Base-by-base conservation (phyloP, 2,329 filamentous ascomycete species). In the Periglandula ipomoeae region DNA sequence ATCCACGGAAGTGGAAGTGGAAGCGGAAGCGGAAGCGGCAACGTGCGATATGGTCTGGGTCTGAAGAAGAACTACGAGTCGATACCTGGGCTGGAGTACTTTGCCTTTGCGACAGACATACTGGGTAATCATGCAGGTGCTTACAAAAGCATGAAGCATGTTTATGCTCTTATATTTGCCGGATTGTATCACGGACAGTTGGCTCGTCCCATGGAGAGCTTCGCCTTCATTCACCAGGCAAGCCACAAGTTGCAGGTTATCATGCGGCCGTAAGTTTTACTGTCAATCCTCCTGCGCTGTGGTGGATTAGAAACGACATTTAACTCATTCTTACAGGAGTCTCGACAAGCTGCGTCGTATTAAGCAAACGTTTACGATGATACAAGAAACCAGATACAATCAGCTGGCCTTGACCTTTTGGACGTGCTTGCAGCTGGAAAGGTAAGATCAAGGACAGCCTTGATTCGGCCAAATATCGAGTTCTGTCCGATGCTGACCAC, bases 341-440 rank as follows among this genome's bases (percentile, higher is more conserved):
- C 60, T 79, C 52, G 68, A 72, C 23, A 75, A 74, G 37, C 61
- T 78, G 50, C 67, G 67, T 7, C 66, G 62, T 49, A 60, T 73
- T 46, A 69, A 70, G 51, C 57, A 59, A 1, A 57, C 65, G 30
- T 57, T 57, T 39, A 54, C 65, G 50, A 57, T 71, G 56, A 66
- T 73, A 26, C 67, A 65, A 35, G 73, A 70, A 35, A 65, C 62
- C 50, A 67, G 65, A 56, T 65, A 67, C 57, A 87, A 89, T 59
- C 73, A 84, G 49, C 73, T 85, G 32, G 73, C 85, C 13, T 76
- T 94, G 57, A 85, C 88, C 0, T 96, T 90, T 59, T 97, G 91
- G 91, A 93, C 90, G 7, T 95, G 88, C 62, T 71, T 96, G 53
- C 91, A 97, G 61, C 74, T 97, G 10, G 91, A 97, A 66, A 95